Evolutionary conservation across 148 eudicot genomes (phyloP), one percentile per base, ranked within the genome.

Genomic region (Hydrangea macrophylla): DNA sequence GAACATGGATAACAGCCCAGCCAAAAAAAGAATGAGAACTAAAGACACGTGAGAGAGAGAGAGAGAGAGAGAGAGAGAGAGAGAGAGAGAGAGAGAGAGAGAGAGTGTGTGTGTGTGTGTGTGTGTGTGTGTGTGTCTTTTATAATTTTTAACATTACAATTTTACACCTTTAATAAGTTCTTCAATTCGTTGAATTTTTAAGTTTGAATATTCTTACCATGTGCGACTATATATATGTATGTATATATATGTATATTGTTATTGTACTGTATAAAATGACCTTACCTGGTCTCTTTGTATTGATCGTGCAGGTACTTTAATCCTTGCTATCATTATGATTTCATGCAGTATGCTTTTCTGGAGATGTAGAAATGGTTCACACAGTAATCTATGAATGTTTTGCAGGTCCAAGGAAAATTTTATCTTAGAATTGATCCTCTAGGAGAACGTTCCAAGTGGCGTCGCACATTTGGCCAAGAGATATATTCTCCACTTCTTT

Each of bases 391-490:
- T 18, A 11, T 42, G 48, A 12, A 18, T 42, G n/a, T 53, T 73
- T 60, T 81, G 78, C 86, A 93, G 96, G 73, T 93, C 69, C 85
- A 75, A 81, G 98, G 98, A 59, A 93, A 85, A 70, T 90, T 73
- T 66, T 93, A 75, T 71, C 39, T 93, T 3, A 88, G 85, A 80
- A 86, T 93, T 25, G 96, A 93, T 78, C 92, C 86, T 58, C 64
- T 79, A 1, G 96, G 98, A 59, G 89, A 93, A 59, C 96, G 98
- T 63, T 95, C 98, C 51, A 90, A 71, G 80, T 93, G 98, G 98
- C 96, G 98, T 48, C 90, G 96, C 62, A 85, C 84, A 71, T 76
- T 79, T 75, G 96, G 98, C 48, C 98, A 93, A 71, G 98, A 90
- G 84, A 77, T 93, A 39, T 93, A 90, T 78, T 90, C 98, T 56